Evolutionary conservation across 2,329 filamentous ascomycete genomes (phyloP).

Genomic region (Venturia aucupariae): DNA sequence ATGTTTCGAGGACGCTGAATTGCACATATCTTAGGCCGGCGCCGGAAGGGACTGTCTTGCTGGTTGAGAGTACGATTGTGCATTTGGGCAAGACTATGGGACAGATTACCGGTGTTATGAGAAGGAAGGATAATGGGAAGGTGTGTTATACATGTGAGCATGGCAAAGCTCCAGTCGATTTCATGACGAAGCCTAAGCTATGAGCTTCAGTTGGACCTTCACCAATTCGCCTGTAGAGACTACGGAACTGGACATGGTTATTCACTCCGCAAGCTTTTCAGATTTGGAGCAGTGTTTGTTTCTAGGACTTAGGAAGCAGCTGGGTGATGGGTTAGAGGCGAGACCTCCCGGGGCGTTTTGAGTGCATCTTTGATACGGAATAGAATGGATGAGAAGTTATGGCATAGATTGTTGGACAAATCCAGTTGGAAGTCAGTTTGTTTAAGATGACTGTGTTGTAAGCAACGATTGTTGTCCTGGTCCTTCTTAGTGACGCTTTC

Average conservation of each 20-base stretch:
- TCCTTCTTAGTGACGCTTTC: neutral
- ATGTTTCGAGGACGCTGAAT: slow-evolving; percentile 35
- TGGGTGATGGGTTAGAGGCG: neutral
- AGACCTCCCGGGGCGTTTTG: neutral
- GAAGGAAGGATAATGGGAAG: slow-evolving; percentile 26
- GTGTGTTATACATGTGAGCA: slow-evolving; percentile 32
- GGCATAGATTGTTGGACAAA: neutral
- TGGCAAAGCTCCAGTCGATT: slow-evolving; percentile 24
- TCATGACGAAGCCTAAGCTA: neutral
- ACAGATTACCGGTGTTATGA: slow-evolving; percentile 32
- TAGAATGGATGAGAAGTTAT: neutral
- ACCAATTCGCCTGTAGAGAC: neutral
- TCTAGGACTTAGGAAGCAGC: neutral
- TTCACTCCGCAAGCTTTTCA: too few relatives aligned
- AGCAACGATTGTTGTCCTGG: neutral
- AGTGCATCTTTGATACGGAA: neutral
- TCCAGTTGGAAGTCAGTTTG: neutral
- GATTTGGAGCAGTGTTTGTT: too few relatives aligned
- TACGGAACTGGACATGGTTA: too few relatives aligned
- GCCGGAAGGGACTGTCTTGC: slow-evolving; percentile 30
- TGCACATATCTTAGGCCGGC: slow-evolving; percentile 38
- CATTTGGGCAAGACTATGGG: slow-evolving; percentile 35
- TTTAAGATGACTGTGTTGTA: neutral
- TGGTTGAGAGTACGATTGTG: slow-evolving; percentile 36
- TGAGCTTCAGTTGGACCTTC: neutral